Percentiles rank a stretch among this genome's conserved stretches.
phyloP scores from a whole-genome alignment of 441 rosid genomes.

The Isatis lusitanica region DNA sequence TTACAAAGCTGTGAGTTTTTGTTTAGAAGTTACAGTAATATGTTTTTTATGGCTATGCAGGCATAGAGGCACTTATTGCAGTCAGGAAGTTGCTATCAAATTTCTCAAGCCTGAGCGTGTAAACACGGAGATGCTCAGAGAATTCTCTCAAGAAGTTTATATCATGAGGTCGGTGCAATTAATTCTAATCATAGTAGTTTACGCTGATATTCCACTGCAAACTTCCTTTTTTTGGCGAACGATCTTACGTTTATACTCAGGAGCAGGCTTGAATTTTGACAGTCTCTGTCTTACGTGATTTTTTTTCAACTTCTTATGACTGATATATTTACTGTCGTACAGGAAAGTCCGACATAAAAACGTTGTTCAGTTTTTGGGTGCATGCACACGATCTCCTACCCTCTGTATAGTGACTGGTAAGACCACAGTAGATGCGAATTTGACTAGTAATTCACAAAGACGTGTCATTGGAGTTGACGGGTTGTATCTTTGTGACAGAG shows the following conservation, averaged over 20 bases:
- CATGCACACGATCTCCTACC: slow-evolving; percentile 73
- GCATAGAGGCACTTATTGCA: slow-evolving; percentile 78
- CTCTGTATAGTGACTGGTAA: slow-evolving; percentile 84
- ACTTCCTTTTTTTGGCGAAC: not conserved
- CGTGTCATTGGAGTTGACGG: slow-evolving; percentile 17
- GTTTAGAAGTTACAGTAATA: slow-evolving; percentile 6
- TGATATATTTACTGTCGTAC: slow-evolving; percentile 21
- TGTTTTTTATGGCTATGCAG: slow-evolving; percentile 44
- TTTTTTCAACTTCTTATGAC: not conserved
- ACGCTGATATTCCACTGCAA: not conserved
- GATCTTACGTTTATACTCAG: not conserved
- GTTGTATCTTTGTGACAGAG: slow-evolving; percentile 30
- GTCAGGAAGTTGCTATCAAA: slow-evolving; percentile 97
- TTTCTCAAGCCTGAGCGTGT: slow-evolving; percentile 80
- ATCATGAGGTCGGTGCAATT: slow-evolving; percentile 75
- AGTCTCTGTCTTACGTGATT: not conserved
- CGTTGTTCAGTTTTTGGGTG: slow-evolving; percentile 88
- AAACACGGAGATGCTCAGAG: slow-evolving; percentile 68
- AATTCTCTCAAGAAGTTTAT: slow-evolving; percentile 90
- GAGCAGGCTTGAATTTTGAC: not conserved
- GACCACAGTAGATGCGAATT: slow-evolving; percentile 33
- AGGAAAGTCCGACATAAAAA: slow-evolving; percentile 92
- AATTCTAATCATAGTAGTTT: slow-evolving; percentile 2
- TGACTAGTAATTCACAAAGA: slow-evolving; percentile 27
- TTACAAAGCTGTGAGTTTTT: not conserved